A percentile compares a stretch with the other conserved stretches of the same genome.
Conservation (phyloP, 106 monocot species). For the Hemerocallis citrina region DNA sequence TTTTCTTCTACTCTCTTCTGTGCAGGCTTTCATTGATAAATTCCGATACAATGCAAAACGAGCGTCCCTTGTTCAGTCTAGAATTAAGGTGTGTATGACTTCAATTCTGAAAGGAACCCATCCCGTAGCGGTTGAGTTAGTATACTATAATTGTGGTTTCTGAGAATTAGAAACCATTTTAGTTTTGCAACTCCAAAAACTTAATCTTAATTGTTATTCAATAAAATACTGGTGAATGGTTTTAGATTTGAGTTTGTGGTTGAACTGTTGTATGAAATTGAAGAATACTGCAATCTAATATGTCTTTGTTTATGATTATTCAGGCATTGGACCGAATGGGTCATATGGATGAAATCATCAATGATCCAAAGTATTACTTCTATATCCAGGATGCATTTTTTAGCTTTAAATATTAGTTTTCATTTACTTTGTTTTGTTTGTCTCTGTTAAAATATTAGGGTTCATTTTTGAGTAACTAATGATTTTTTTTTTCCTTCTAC, state of each 20-base stretch:
- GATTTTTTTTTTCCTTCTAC: slow-evolving; percentile 9
- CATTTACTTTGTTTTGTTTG: slow-evolving; percentile 6
- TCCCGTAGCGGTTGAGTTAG: not conserved
- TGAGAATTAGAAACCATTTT: not conserved
- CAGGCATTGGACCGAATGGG: slow-evolving; percentile 97
- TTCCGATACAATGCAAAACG: slow-evolving; percentile 98
- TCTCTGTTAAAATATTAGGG: not conserved
- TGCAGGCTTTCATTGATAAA: slow-evolving; percentile 94
- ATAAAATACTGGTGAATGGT: not conserved
- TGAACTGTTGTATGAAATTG: not conserved
- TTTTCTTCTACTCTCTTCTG: slow-evolving; percentile 8
- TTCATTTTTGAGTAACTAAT: not conserved
- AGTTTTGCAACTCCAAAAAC: not conserved
- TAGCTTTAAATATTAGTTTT: not conserved
- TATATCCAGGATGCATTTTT: slow-evolving; percentile 1
- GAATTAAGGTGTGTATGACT: slow-evolving; percentile 76
- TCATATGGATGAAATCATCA: slow-evolving; percentile 73
- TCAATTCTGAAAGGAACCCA: not conserved
- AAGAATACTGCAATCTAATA: not conserved
- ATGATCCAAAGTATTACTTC: slow-evolving; percentile 86
- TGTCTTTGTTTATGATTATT: slow-evolving; percentile 6
- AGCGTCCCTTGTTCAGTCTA: slow-evolving; percentile 98
- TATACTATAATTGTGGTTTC: not conserved
- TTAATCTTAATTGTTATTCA: not conserved
- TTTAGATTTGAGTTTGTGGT: not conserved